phyloP scores from a whole-genome alignment of 805 yeast genomes.

The Starmera dryadoides region DNA sequence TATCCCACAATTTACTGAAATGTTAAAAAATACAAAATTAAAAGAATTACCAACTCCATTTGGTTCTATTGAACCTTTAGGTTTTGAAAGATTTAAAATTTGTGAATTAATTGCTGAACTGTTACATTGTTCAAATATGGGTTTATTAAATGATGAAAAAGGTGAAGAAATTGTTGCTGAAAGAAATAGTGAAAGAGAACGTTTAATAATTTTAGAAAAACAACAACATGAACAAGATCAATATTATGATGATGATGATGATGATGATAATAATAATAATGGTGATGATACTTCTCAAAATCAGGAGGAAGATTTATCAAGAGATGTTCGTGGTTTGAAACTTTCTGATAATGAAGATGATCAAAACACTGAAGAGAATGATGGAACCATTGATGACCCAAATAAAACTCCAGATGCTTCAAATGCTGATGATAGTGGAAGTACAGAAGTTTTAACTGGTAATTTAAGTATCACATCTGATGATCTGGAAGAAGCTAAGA shows the following conservation, averaged over 20 bases:
- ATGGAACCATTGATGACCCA: neutral
- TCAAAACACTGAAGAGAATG: neutral
- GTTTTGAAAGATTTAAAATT: conserved; percentile 85
- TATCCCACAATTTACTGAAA: conserved; percentile 59
- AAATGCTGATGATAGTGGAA: conserved; percentile 7
- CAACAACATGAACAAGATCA: conserved; percentile 10
- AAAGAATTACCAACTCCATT: conserved; percentile 51
- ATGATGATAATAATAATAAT: conserved; percentile 18
- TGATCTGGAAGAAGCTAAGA: neutral
- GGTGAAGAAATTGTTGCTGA: conserved; percentile 62
- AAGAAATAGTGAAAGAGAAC: conserved; percentile 60
- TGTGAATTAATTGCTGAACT: conserved; percentile 92
- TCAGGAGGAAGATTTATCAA: conserved; percentile 24
- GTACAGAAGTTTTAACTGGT: conserved; percentile 5
- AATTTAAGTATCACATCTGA: neutral
- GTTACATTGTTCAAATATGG: conserved; percentile 97
- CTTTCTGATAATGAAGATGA: conserved; percentile 4
- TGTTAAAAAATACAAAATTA: conserved; percentile 38
- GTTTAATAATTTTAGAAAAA: conserved; percentile 33
- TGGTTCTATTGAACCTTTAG: conserved; percentile 66
- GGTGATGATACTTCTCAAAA: conserved; percentile 14
- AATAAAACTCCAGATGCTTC: neutral
- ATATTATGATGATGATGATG: conserved; percentile 20
- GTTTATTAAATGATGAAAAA: conserved; percentile 67
- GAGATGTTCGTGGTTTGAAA: conserved; percentile 16